A percentile compares a stretch with the other conserved stretches of the same genome.
Evolutionary conservation across 805 yeast genomes (phyloP).

Genomic region (Yamadazyma sp.): DNA sequence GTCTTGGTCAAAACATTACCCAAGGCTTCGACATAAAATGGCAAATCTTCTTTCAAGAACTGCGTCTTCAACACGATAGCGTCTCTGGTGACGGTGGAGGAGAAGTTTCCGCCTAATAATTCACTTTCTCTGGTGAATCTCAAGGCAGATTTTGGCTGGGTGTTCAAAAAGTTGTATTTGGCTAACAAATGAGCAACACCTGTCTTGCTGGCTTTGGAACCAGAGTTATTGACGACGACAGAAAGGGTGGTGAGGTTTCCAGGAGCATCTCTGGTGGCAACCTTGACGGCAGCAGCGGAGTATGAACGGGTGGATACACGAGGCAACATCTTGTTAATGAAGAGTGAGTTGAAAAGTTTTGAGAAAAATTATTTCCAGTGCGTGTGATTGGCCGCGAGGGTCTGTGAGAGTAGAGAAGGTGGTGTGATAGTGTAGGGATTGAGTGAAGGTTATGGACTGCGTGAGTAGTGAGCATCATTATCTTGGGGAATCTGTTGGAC

Average conservation of each 20-base stretch:
- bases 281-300: slow-evolving; percentile 41
- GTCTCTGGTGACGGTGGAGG: slow-evolving; percentile 77
- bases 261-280: slow-evolving; percentile 56
- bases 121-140: slow-evolving; percentile 94
- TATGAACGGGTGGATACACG: slow-evolving; percentile 44
- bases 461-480: too few species aligned
- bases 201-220: slow-evolving; percentile 70
- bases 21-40: slow-evolving; percentile 84
- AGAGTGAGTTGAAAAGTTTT: slow-evolving; percentile 8
- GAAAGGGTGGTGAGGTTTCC: slow-evolving; percentile 73
- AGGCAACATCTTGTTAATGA: slow-evolving; percentile 33
- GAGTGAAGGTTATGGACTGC: too few species aligned
- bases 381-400: slow-evolving; percentile 19
- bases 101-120: slow-evolving; percentile 82
- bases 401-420: too few species aligned
- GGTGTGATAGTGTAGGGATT: too few species aligned
- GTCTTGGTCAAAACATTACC: slow-evolving; percentile 73
- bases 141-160: slow-evolving; percentile 79
- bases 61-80: slow-evolving; percentile 74
- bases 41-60: slow-evolving; percentile 85
- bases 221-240: slow-evolving; percentile 78
- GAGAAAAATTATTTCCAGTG: slow-evolving; percentile 14
- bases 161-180: slow-evolving; percentile 81
- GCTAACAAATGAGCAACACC: slow-evolving; percentile 87
- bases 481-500: too few species aligned